Base-by-base conservation (phyloP, 2,329 filamentous ascomycete species). In the Penicillium verrucosum region DNA sequence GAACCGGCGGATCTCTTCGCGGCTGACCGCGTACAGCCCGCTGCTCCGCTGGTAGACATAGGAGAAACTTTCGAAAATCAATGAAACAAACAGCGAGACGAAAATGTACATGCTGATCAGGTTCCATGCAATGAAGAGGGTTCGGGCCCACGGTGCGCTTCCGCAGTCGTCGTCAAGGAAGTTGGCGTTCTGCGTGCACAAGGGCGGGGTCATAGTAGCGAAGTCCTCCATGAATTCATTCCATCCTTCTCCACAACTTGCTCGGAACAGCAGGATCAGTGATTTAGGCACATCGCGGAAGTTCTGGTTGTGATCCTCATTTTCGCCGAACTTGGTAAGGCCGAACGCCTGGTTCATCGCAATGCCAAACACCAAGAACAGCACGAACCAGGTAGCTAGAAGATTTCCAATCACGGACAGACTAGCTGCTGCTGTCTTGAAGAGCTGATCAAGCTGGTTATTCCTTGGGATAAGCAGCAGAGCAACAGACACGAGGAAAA, bases 41-140 rank as follows among this genome's bases (percentile, higher is more conserved):
- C 90, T 96, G 59, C 93, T 97, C 61, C 92, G 86, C 77, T 99
- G 95, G 73, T 97, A 99, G 61, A 99, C 94, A 69, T 99, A 99
- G 73, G 92, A 96, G 81, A 99, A 99, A 76, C 92, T 97, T 78
- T 99, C 94, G 77, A 95, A 99, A 65, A 99, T 99, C 72, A 99
- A 86, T 47, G 94, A 99, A 57, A 99, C 93, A 74, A 99, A 99
- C 70, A 99, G 79, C 70, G 93, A 97, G 70, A 97, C 93, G 69
- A 99, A 99, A 68, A 99, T 96, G 77, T 99, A 99, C 94, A 99
- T 99, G 89, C 93, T 97, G 75, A 99, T 83, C 68, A 99, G 93
- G 78, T 99, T 99, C 94, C 94, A 99, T 5, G 89, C 85, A 56
- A 97, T 92, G 78, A 99, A 99, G 10, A 99, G 80, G 34, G 87